Evolutionary conservation across 1,284 basidiomycete species (phyloP).

Genomic region (Mixia osmundae): DNA sequence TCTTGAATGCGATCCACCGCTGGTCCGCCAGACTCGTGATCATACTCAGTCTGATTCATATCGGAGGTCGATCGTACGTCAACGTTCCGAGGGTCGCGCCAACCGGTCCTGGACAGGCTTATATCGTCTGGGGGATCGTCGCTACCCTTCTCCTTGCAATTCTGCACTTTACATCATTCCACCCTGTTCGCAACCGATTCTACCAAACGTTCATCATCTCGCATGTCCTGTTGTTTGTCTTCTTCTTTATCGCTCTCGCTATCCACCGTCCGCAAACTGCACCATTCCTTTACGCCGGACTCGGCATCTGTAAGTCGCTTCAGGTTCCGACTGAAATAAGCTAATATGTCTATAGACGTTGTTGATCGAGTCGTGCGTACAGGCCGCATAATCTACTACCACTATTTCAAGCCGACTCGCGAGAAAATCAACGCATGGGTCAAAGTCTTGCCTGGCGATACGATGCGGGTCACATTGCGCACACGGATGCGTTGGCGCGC

Average conservation of each 20-base stretch:
- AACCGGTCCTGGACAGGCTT: background rate
- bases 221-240: background rate
- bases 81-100: background rate
- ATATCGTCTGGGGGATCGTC: background rate
- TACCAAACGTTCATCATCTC: background rate
- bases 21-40: background rate
- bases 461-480: background rate
- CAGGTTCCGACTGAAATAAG: background rate
- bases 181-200: background rate
- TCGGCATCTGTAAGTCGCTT: background rate
- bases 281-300: background rate
- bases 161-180: background rate
- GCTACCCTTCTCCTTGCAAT: background rate
- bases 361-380: background rate
- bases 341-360: background rate
- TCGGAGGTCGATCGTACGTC: background rate
- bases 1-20: background rate
- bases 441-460: background rate
- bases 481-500: background rate
- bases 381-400: background rate
- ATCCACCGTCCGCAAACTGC: background rate
- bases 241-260: background rate
- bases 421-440: background rate
- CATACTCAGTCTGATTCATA: background rate
- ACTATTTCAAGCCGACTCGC: background rate